Evolutionary conservation across 805 yeast species (phyloP), one percentile per base, ranked within the genome.

Genomic region (Clavispora carvajalis): DNA sequence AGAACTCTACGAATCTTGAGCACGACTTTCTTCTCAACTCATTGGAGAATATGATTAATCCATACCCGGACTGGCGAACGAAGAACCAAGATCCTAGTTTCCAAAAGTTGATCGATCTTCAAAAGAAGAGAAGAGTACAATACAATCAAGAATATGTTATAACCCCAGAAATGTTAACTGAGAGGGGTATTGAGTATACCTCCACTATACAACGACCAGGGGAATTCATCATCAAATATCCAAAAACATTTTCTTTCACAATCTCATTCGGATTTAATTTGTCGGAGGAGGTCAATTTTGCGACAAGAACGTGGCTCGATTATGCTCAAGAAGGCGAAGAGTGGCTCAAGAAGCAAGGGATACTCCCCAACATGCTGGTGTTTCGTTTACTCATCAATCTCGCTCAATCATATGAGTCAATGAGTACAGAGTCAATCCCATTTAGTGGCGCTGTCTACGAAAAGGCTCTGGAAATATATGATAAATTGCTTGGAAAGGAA

Each of bases 161-260:
- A 4, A 64, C 80, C 0, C 84, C 86, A 0, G 60, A 65, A 8
- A 47, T 64, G 22, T 56, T 83, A n/a, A 44, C 49, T n/a, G 59
- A 63, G 16, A 49, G 69, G 23, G 82, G 80, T 0, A 79, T 83
- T 15, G 60, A 54, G 4, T 73, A 66, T 19, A 61, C 67, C 33
- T 69, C 73, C 5, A 60, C 75, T 0, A 54, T 69, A n/a, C 90
- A 83, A 54, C 66, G 65, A 28, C 79, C 82, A 0, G 85, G 86
- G 1, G 85, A 83, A 25, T 68, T 71, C 40, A 60, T 84, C 5
- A 62, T 82, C 43, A 78, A 73, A 41, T 79, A 62, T 47, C 88
- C 90, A 0, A 67, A 69, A 40, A 53, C 76, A 0, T 82, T 76
- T 52, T 63, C 81, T 1, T 57, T 78, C 11, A 60, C 57, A 4